phyloP scores from a whole-genome alignment of 1,284 basidiomycete genomes.

The Fistulina hepatica region DNA sequence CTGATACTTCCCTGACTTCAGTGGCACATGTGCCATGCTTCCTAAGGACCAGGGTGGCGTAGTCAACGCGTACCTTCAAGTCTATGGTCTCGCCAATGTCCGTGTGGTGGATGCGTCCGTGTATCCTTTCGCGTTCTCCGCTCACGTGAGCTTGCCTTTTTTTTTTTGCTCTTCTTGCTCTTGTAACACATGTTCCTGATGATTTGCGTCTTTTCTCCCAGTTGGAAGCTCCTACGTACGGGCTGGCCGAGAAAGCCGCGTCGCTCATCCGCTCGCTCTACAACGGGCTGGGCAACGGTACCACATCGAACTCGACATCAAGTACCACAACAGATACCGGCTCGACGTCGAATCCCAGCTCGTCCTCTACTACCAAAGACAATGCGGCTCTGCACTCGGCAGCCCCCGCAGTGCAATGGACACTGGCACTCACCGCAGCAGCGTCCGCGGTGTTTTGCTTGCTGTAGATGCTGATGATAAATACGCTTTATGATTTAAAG shows the following conservation, averaged over 20 bases:
- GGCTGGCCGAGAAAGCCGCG: conserved; percentile 59
- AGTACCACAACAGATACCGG: not conserved
- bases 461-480: too few species aligned
- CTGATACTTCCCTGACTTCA: too few species aligned
- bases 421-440: too few species aligned
- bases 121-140: conserved; percentile 41
- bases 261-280: conserved; percentile 36
- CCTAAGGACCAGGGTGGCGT: conserved; percentile 30
- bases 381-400: too few species aligned
- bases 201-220: conserved; percentile 24
- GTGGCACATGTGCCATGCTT: conserved; percentile 38
- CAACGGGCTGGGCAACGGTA: not conserved
- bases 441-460: too few species aligned
- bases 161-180: not conserved
- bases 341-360: too few species aligned
- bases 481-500: too few species aligned
- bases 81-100: conserved; percentile 34
- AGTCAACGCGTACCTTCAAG: conserved; percentile 30
- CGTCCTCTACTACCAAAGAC: too few species aligned
- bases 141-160: conserved; percentile 29
- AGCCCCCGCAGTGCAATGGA: too few species aligned
- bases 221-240: conserved; percentile 51
- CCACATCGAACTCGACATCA: not conserved
- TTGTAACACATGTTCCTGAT: conserved; percentile 7
- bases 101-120: conserved; percentile 44